Evolutionary conservation across 2,329 filamentous ascomycete species (phyloP).

Genomic region (Venturia pyrina): DNA sequence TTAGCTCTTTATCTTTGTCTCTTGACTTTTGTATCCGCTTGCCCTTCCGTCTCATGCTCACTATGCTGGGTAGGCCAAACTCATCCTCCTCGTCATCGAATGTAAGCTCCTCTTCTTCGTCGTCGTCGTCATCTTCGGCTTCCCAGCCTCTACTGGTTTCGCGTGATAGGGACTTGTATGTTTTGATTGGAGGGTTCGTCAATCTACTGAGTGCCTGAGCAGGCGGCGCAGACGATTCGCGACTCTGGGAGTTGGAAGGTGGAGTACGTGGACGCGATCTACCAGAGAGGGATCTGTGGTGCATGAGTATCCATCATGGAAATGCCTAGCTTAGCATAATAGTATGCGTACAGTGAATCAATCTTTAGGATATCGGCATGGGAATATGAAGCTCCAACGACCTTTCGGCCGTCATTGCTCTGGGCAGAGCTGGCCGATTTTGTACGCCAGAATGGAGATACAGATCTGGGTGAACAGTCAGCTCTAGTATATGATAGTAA

Average conservation of each 20-base stretch:
- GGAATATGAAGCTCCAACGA: slow-evolving; percentile 91
- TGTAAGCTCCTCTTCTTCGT: slow-evolving; percentile 64
- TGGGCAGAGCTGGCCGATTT: slow-evolving; percentile 37
- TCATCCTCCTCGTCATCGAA: slow-evolving; percentile 86
- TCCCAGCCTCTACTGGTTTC: slow-evolving; percentile 78
- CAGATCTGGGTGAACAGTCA: slow-evolving; percentile 45
- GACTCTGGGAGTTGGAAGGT: slow-evolving; percentile 48
- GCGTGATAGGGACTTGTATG: slow-evolving; percentile 72
- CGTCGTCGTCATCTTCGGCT: slow-evolving; percentile 47
- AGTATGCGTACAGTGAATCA: slow-evolving; percentile 57
- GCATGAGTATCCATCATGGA: slow-evolving; percentile 16
- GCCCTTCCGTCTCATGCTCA: slow-evolving; percentile 73
- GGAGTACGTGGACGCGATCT: slow-evolving; percentile 67
- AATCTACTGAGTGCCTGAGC: slow-evolving; percentile 39
- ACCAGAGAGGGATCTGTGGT: slow-evolving; percentile 47
- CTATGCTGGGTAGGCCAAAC: slow-evolving; percentile 86
- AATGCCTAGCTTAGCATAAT: background rate
- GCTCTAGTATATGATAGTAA: background rate
- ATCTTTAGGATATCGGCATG: slow-evolving; percentile 92
- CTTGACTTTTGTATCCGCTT: slow-evolving; percentile 36
- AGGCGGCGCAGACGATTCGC: slow-evolving; percentile 48
- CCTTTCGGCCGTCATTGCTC: slow-evolving; percentile 50
- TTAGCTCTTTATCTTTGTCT: slow-evolving; percentile 32
- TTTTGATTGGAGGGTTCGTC: slow-evolving; percentile 53
- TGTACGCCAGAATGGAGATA: slow-evolving; percentile 79